Percentiles rank a stretch among this genome's conserved stretches.
phyloP scores from a whole-genome alignment of 257 asterid genomes.

The Solanum bulbocastanum region DNA sequence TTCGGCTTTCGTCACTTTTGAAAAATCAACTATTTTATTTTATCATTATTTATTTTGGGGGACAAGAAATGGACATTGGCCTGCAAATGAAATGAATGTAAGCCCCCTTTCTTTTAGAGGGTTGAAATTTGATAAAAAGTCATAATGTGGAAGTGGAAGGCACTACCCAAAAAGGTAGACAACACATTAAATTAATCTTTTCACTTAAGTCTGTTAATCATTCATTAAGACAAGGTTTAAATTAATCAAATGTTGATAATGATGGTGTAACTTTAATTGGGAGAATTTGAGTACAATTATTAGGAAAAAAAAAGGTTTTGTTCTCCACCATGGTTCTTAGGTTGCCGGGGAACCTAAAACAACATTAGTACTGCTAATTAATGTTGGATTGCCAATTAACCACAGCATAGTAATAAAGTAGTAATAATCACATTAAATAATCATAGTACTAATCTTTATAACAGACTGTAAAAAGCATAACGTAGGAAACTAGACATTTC shows the following conservation, averaged over 20 bases:
- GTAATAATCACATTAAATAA: background rate
- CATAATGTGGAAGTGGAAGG: conserved; percentile 16
- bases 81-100: conserved; percentile 18
- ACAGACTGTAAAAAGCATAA: background rate
- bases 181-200: background rate
- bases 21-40: background rate
- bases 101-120: background rate
- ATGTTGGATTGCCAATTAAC: background rate
- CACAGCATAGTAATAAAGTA: background rate
- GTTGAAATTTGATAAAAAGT: conserved; percentile 1
- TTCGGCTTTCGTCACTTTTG: conserved; percentile 17
- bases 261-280: background rate
- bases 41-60: background rate
- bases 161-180: conserved; percentile 25
- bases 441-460: background rate
- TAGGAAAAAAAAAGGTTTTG: background rate
- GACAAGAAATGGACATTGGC: conserved; percentile 26
- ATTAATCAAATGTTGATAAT: conserved; percentile 8
- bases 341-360: conserved; percentile 20
- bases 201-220: background rate
- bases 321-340: conserved; percentile 10
- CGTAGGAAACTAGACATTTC: background rate
- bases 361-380: background rate
- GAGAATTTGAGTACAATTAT: background rate
- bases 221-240: conserved; percentile 1